Evolutionary conservation across 1,139 yeast genomes (phyloP).

Genomic region (Kodamaea ohmeri): DNA sequence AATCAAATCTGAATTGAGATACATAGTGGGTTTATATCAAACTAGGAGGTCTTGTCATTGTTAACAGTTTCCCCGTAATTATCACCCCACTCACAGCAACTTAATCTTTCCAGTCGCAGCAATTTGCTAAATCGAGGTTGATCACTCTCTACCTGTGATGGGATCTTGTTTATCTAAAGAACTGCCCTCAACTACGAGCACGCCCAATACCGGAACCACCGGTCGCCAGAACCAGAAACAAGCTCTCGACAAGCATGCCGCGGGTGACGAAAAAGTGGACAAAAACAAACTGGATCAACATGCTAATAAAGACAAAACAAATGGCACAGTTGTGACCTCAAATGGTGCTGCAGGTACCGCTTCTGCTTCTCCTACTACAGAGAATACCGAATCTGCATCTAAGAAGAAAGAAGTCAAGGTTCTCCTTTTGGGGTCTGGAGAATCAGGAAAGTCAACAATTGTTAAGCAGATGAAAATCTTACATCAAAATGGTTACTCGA

Average conservation of each 20-base stretch:
- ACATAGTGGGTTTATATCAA: too few relatives aligned
- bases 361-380: too few relatives aligned
- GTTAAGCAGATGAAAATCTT: slow-evolving; percentile 72
- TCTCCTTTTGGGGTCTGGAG: slow-evolving; percentile 72
- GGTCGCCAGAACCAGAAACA: slow-evolving; percentile 16
- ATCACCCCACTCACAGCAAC: too few relatives aligned
- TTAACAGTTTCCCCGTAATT: too few relatives aligned
- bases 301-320: slow-evolving; percentile 8
- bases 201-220: slow-evolving; percentile 11
- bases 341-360: too few relatives aligned
- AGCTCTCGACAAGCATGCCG: slow-evolving; percentile 13
- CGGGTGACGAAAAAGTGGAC: slow-evolving; percentile 10
- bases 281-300: not conserved
- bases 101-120: too few relatives aligned
- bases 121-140: too few relatives aligned
- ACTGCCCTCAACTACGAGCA: slow-evolving; percentile 8
- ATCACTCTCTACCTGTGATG: too few relatives aligned
- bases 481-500: slow-evolving; percentile 67
- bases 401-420: slow-evolving; percentile 53
- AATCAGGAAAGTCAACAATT: slow-evolving; percentile 75
- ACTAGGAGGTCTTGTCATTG: too few relatives aligned
- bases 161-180: slow-evolving; percentile 33
- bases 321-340: slow-evolving; percentile 2
- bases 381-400: slow-evolving; percentile 2
- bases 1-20: too few relatives aligned